Base-by-base conservation (phyloP, 495 filamentous ascomycete genomes). In the Chaetomium tenue region DNA sequence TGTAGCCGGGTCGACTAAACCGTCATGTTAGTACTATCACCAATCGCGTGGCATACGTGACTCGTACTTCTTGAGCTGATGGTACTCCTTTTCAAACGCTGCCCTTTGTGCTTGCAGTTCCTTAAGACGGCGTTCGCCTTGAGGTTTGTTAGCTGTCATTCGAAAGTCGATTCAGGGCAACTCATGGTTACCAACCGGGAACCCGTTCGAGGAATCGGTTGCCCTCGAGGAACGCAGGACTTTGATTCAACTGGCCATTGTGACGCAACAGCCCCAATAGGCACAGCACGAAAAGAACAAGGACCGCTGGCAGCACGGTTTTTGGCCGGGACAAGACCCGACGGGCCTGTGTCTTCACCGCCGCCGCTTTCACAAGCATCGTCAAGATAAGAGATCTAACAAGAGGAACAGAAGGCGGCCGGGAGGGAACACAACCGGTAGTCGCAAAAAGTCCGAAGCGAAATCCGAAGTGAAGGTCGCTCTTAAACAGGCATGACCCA, bases 311-410 rank as follows among this genome's bases (percentile, higher is more conserved):
- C 7, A 78, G 55, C 0, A 72, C 60, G 40, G 67, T 70, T 66
- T 66, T 79, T 72, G 63, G 86, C 79, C 61, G 83, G 79, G 67
- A 82, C 65, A 70, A 76, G 66, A 69, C 87, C 72, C 79, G 86
- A 72, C 75, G 76, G n/a, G 74, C 66, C 63, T 78, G 76, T 28
- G 71, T 66, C 58, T 77, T 77, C 33, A 77, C 66, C 74, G 76
- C 69, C 59, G 63, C 67, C 47, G 57, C 51, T 40, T 63, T 63
- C 44, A 64, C 63, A 48, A 65, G 22, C 55, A 58, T 58, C 23
- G 39, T 56, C 33, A 60, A 13, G 60, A 39, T 13, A 22, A 30
- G 58, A 37, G 39, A 30, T 7, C 9, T 16, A 20, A 9, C 28
- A 56, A 18, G 28, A 16, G 25, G 33, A 20, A 30, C 6, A 6